Evolutionary conservation across 768 basidiomycete genomes (phyloP).

Genomic region (Ramaria rubella): DNA sequence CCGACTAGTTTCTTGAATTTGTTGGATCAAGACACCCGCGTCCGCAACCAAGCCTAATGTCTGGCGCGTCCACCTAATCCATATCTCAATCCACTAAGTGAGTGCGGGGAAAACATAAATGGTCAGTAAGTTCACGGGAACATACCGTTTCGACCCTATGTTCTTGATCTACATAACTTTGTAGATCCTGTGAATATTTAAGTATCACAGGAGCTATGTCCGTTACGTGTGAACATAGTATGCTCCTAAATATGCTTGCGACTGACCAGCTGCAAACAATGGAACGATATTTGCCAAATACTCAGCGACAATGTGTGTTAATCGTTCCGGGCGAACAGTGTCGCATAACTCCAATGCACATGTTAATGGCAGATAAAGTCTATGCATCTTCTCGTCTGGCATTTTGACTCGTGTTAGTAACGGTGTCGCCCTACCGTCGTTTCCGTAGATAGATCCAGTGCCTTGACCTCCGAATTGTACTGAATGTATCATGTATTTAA

Average conservation of each 20-base stretch:
- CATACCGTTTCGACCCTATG: not conserved
- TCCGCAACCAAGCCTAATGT: not conserved
- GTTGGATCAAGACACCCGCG: not conserved
- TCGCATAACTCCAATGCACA: conserved; percentile 5
- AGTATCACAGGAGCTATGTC: conserved; percentile 2
- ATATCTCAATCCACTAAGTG: not conserved
- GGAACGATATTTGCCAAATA: conserved; percentile 4
- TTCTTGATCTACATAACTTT: not conserved
- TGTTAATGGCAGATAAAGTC: conserved; percentile 3
- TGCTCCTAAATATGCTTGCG: not conserved
- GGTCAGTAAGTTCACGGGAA: not conserved
- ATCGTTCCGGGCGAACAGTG: not conserved
- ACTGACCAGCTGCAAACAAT: conserved; percentile 1
- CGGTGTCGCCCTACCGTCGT: not conserved
- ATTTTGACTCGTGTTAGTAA: not conserved
- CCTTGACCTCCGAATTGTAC: not conserved
- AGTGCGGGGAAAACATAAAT: not conserved
- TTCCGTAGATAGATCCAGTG: not conserved
- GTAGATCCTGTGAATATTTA: conserved; percentile 4
- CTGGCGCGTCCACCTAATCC: not conserved
- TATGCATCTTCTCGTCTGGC: not conserved
- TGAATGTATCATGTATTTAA: not conserved
- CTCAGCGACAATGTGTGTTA: not conserved
- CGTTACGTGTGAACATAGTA: not conserved
- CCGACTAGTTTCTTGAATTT: not conserved